Evolutionary conservation across 177 flowering plant genomes (phyloP).

Genomic region (Vitis hybrid): DNA sequence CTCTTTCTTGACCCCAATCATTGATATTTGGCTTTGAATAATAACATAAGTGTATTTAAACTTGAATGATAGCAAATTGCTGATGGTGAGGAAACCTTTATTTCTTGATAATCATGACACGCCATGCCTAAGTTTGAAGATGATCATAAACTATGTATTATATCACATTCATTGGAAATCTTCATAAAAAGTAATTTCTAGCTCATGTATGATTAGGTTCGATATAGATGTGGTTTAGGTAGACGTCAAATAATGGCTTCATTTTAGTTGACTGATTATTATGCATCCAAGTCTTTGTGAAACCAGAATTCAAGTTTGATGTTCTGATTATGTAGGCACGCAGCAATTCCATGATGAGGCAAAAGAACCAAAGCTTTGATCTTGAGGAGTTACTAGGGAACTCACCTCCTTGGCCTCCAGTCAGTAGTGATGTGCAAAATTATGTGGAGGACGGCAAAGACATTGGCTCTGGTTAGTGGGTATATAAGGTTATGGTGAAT

Average conservation of each 20-base stretch:
- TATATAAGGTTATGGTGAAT: conserved; percentile 96
- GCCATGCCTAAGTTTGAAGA: too few relatives aligned
- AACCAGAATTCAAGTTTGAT: not conserved
- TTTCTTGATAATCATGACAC: too few relatives aligned
- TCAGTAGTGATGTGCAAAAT: conserved; percentile 36
- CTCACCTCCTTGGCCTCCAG: conserved; percentile 83
- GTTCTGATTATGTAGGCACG: conserved; percentile 31
- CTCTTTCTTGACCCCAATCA: not conserved
- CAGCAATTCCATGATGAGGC: conserved; percentile 43
- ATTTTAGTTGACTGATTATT: not conserved
- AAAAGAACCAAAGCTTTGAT: conserved; percentile 64
- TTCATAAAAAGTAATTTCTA: too few relatives aligned
- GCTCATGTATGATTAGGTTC: too few relatives aligned
- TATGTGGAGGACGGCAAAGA: conserved; percentile 64
- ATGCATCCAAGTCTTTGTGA: not conserved
- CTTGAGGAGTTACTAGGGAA: conserved; percentile 62
- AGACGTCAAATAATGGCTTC: too few relatives aligned
- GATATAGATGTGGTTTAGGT: too few relatives aligned
- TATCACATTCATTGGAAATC: too few relatives aligned
- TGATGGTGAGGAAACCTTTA: too few relatives aligned
- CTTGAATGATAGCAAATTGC: too few relatives aligned
- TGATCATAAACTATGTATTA: too few relatives aligned
- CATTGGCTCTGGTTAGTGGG: conserved; percentile 72
- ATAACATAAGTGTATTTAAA: too few relatives aligned
- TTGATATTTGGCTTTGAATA: not conserved